Conservation (phyloP, 106 monocot genomes). For the Dendrobium catenatum region DNA sequence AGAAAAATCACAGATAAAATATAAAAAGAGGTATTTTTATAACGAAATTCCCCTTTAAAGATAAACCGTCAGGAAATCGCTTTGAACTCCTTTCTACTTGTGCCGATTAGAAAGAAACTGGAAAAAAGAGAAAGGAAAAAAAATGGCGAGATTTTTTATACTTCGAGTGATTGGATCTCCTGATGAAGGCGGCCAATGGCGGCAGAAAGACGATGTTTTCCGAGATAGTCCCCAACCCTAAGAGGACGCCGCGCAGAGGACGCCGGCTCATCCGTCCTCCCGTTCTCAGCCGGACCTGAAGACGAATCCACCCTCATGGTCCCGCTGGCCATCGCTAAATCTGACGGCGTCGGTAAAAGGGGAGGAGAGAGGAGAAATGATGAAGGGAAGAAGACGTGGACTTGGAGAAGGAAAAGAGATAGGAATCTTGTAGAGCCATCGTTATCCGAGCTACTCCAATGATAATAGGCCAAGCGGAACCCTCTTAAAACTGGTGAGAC, state of each 20-base stretch:
- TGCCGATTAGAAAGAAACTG: background rate
- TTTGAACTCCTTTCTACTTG: background rate
- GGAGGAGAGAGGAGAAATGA: background rate
- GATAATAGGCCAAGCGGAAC: background rate
- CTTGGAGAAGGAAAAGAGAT: background rate
- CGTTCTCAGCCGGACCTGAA: background rate
- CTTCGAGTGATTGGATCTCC: slow-evolving; percentile 18
- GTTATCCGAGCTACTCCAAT: slow-evolving; percentile 4
- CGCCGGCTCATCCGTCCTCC: background rate
- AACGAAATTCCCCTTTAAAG: background rate
- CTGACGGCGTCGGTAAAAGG: background rate
- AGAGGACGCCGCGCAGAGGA: background rate
- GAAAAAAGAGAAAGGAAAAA: background rate
- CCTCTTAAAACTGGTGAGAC: slow-evolving; percentile 4
- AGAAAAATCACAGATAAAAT: background rate
- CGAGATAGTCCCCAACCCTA: slow-evolving; percentile 9
- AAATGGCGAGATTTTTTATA: background rate
- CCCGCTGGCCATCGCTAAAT: background rate
- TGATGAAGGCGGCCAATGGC: slow-evolving; percentile 13
- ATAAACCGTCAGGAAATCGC: background rate
- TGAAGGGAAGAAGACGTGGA: background rate
- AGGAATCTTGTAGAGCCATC: background rate
- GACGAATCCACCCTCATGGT: background rate
- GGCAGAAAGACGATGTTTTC: slow-evolving; percentile 18
- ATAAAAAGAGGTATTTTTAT: background rate